Evolutionary conservation across 345 rosid genomes (phyloP).

Genomic region (Hypericum androsaemum): DNA sequence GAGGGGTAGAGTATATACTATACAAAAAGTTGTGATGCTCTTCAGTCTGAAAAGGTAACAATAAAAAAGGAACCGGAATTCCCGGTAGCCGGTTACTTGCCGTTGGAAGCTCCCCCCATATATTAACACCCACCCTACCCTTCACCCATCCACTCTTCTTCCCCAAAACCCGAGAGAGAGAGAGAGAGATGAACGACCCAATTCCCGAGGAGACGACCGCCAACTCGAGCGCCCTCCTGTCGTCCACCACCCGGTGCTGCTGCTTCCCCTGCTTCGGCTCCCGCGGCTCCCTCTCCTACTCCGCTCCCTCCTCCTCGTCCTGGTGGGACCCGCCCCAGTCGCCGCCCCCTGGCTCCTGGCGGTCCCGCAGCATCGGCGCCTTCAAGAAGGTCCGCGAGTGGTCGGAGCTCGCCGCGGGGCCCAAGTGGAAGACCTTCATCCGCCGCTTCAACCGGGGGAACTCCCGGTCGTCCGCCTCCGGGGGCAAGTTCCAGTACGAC

Average conservation of each 20-base stretch:
- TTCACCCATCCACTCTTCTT: too few relatives aligned
- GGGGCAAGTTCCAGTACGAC: conserved; percentile 71
- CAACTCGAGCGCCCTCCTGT: conserved; percentile 14
- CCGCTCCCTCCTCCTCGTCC: conserved; percentile 23
- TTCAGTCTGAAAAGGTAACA: too few relatives aligned
- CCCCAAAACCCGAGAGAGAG: too few relatives aligned
- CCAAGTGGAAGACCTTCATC: conserved; percentile 91
- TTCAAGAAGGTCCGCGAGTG: conserved; percentile 62
- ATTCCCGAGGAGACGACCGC: conserved; percentile 10
- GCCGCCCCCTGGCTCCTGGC: conserved; percentile 25
- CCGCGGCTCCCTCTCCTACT: conserved; percentile 11
- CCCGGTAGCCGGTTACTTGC: too few relatives aligned
- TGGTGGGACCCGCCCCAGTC: conserved; percentile 50
- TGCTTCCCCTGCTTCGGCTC: conserved; percentile 46
- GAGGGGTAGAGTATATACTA: too few relatives aligned
- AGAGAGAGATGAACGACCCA: not conserved
- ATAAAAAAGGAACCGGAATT: too few relatives aligned
- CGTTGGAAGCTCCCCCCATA: too few relatives aligned
- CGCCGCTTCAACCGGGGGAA: conserved; percentile 57
- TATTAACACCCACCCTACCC: too few relatives aligned
- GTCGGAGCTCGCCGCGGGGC: conserved; percentile 97
- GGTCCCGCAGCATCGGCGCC: conserved; percentile 42
- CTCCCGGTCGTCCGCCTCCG: conserved; percentile 11
- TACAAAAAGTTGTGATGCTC: too few relatives aligned
- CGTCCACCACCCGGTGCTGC: conserved; percentile 31